Evolutionary conservation across 257 asterid genomes (phyloP).

Genomic region (Thymus quinquecostatus): DNA sequence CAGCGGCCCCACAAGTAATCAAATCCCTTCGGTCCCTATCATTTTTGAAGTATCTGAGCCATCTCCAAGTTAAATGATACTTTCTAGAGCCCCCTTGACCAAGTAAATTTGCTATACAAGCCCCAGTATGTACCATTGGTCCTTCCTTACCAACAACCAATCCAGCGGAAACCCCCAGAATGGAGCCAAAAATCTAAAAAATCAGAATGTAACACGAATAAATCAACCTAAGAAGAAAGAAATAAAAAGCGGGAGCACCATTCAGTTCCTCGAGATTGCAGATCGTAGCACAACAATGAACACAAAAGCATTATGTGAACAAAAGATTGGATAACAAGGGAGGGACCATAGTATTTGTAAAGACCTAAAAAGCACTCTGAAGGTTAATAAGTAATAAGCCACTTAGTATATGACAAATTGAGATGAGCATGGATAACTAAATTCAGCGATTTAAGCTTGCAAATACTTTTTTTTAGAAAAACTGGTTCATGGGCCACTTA

Average conservation of each 20-base stretch:
- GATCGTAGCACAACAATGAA: neutral
- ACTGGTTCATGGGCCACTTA: slow-evolving; percentile 1
- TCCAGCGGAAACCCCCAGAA: slow-evolving; percentile 97
- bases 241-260: neutral
- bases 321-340: neutral
- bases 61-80: slow-evolving; percentile 90
- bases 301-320: slow-evolving; percentile 4
- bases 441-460: too few species aligned
- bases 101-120: slow-evolving; percentile 93
- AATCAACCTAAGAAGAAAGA: neutral
- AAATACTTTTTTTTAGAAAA: too few species aligned
- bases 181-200: slow-evolving; percentile 85
- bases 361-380: slow-evolving; percentile 6
- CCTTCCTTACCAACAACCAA: slow-evolving; percentile 99
- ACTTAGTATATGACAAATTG: neutral
- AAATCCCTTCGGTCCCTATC: slow-evolving; percentile 95
- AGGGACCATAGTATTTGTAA: slow-evolving; percentile 12
- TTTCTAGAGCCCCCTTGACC: slow-evolving; percentile 99
- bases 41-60: slow-evolving; percentile 91
- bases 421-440: too few species aligned
- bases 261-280: slow-evolving; percentile 7
- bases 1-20: slow-evolving; percentile 99
- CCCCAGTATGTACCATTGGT: slow-evolving; percentile 99
- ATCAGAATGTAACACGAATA: slow-evolving; percentile 10
- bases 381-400: neutral